phyloP scores from a whole-genome alignment of 306 rosid genomes.

The Lupinus albus region DNA sequence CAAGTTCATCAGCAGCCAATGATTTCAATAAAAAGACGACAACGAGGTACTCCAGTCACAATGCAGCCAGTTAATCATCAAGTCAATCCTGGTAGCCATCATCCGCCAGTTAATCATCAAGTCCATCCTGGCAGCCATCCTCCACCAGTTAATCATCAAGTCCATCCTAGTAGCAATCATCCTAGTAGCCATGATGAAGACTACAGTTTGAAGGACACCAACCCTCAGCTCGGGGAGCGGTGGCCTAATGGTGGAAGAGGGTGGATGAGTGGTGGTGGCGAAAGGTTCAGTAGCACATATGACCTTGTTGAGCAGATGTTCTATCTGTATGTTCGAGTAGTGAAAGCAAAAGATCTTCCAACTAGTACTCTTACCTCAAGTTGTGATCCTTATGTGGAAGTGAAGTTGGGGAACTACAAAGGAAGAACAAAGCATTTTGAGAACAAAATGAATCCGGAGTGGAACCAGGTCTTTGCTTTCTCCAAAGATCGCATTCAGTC shows the following conservation, averaged over 20 bases:
- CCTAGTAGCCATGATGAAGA: constrained; percentile 52
- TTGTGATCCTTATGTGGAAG: constrained; percentile 93
- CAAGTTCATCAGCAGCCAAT: constrained; percentile 53
- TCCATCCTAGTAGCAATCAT: constrained; percentile 9
- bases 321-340: constrained; percentile 76
- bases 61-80: constrained; percentile 45
- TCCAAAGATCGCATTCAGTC: constrained; percentile 88
- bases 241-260: constrained; percentile 74
- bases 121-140: background rate
- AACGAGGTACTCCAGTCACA: constrained; percentile 52
- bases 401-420: constrained; percentile 82
- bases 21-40: constrained; percentile 59
- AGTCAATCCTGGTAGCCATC: constrained; percentile 41
- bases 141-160: background rate
- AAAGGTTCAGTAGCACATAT: constrained; percentile 70
- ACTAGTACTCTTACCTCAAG: constrained; percentile 60
- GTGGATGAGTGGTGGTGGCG: constrained; percentile 64
- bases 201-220: constrained; percentile 71
- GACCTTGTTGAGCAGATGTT: constrained; percentile 92
- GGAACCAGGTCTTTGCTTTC: constrained; percentile 94
- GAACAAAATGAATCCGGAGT: constrained; percentile 78
- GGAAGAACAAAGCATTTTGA: constrained; percentile 84
- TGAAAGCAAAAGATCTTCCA: constrained; percentile 82
- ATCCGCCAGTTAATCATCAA: no score
- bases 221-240: constrained; percentile 75